phyloP scores from a whole-genome alignment of 768 basidiomycete genomes.

The Nidularia pulvinata region DNA sequence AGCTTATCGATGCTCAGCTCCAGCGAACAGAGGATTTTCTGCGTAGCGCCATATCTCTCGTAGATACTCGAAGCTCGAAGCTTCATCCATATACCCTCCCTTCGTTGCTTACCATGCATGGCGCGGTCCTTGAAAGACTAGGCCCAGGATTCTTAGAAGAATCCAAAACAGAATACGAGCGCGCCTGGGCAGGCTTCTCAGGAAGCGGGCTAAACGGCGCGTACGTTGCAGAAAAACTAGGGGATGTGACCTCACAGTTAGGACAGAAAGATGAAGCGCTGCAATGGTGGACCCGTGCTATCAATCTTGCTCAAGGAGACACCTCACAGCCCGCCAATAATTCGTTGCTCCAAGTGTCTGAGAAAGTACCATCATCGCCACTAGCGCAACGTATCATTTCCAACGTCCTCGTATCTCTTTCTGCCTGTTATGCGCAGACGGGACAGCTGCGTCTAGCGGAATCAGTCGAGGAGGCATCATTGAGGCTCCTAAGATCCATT shows the following conservation, averaged over 20 bases:
- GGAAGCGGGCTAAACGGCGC: conserved; percentile 42
- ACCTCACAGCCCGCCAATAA: conserved; percentile 5
- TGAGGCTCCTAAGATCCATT: conserved; percentile 55
- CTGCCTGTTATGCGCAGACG: conserved; percentile 65
- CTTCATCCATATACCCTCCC: conserved; percentile 49
- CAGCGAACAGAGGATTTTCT: conserved; percentile 56
- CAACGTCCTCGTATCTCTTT: conserved; percentile 67
- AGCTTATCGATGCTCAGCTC: conserved; percentile 53
- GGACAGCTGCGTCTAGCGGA: conserved; percentile 56
- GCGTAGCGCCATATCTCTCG: conserved; percentile 43
- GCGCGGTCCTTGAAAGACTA: conserved; percentile 58
- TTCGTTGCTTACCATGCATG: conserved; percentile 57
- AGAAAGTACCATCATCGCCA: conserved; percentile 50
- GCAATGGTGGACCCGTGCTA: conserved; percentile 67
- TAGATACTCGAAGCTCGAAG: conserved; percentile 34
- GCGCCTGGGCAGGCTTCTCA: conserved; percentile 49
- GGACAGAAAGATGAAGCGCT: conserved; percentile 53
- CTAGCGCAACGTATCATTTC: conserved; percentile 61
- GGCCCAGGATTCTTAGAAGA: conserved; percentile 50
- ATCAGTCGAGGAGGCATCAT: conserved; percentile 51
- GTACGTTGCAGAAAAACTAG: conserved; percentile 63
- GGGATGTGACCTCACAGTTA: conserved; percentile 60
- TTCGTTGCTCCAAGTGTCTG: conserved; percentile 26
- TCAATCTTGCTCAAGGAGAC: conserved; percentile 39
- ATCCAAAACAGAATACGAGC: conserved; percentile 57